Percentiles rank a stretch among this genome's conserved stretches.
phyloP scores from a whole-genome alignment of 1,284 basidiomycete species.

The Austroboletus niveus region DNA sequence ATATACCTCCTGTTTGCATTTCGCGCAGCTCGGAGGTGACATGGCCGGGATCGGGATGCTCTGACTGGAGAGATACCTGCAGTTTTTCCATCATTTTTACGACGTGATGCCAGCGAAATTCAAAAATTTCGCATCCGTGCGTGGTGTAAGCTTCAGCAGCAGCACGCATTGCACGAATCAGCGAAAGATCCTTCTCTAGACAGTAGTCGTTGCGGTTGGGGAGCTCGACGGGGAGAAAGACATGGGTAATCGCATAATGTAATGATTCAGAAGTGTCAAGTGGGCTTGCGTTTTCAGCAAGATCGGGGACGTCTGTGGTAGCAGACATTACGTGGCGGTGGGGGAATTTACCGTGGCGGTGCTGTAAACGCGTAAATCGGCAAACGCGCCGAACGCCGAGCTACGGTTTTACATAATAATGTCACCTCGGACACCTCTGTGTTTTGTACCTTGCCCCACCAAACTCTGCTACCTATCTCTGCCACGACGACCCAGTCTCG shows the following conservation, averaged over 20 bases:
- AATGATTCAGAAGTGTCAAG: background rate
- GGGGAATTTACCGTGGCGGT: no score
- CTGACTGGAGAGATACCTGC: background rate
- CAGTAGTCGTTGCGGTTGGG: constrained; percentile 2
- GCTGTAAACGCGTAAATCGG: no score
- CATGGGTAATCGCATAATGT: constrained; percentile 7
- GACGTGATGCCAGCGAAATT: constrained; percentile 6
- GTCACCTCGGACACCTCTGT: no score
- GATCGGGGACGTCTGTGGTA: background rate
- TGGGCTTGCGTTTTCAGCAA: background rate
- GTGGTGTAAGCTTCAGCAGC: constrained; percentile 8
- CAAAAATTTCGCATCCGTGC: background rate
- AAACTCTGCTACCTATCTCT: no score
- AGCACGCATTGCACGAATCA: constrained; percentile 1
- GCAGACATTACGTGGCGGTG: no score
- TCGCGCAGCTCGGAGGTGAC: constrained; percentile 7
- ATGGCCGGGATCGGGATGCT: background rate
- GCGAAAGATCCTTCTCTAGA: background rate
- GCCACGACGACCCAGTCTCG: no score
- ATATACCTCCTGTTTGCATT: constrained; percentile 16
- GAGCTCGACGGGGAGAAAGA: constrained; percentile 12
- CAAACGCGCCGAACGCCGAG: no score
- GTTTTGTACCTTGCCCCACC: no score
- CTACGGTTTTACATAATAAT: no score
- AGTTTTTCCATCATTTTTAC: constrained; percentile 14